Evolutionary conservation across 1,284 basidiomycete genomes (phyloP), one percentile per base, ranked within the genome.

Genomic region (Pascua guehoae): DNA sequence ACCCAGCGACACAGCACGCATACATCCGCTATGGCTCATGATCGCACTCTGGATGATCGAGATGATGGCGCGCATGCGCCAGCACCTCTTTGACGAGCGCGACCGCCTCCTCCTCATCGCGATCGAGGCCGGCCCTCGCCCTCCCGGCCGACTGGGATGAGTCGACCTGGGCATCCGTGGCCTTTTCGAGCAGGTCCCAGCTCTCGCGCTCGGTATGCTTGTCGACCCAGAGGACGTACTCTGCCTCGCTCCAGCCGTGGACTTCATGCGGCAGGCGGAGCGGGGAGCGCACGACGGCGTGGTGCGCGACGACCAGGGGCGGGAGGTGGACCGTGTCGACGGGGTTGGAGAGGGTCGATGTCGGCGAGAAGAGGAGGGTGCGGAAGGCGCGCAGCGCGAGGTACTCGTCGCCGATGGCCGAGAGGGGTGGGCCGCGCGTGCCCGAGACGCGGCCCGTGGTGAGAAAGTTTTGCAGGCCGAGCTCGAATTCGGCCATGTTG

Each of bases 401-500:
- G 74, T 94, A 94, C 61, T 92, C 89, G 32, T 87, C 86, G 0
- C 88, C 89, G 4, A 90, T 82, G 36, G 78, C 81, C 58, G 88
- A 86, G 47, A 91, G 79, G 64, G 83, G 84, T 12, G 83, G 81
- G 4, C 85, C 83, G 66, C 85, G 84, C 58, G 70, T 67, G 10
- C 70, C 82, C 80, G 65, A 86, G 81, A 49, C 68, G 17, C 69
- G 63, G 4, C 75, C 76, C 1, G 74, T 74, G 16, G 80, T 80
- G 68, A 92, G 79, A 70, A 95, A 89, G 2, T 87, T 84, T 65
- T 85, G 87, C 53, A 94, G 74, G 0, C 88, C 86, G 73, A 97
- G 95, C 77, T 98, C 95, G 52, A 98, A 82, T 73, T 93, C 89
- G 0, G 94, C 89, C 91, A 96, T 94, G 73, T 98, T 94, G 52